These are phyloP conservation scores for Tetrapisispora iriomotensis DNA, from an alignment of 805 yeast species.

Conservation along the genomic window DNA sequence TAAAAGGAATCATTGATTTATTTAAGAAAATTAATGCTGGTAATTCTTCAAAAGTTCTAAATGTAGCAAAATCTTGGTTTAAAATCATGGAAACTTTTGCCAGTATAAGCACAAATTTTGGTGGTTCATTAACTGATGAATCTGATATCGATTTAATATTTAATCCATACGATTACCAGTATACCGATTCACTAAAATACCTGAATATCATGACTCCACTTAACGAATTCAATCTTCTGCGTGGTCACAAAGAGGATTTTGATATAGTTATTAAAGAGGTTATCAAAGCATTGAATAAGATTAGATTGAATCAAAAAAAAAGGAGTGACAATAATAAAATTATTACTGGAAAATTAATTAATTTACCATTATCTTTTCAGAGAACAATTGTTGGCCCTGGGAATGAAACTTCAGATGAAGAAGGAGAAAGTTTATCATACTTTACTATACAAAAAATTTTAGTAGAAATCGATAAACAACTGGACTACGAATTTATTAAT, in stretches of 20 bases:
- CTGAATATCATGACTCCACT: conserved; percentile 29
- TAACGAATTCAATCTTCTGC: conserved; percentile 27
- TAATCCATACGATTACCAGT: conserved; percentile 27
- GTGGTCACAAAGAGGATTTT: conserved; percentile 31
- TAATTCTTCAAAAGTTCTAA: conserved; percentile 28
- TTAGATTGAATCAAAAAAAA: conserved; percentile 18
- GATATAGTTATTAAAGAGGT: conserved; percentile 30
- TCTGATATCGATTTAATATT: conserved; percentile 26
- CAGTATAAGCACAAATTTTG: conserved; percentile 29
- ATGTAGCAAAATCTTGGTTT: conserved; percentile 31
- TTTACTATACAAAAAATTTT: conserved; percentile 27
- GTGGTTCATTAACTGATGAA: conserved; percentile 27
- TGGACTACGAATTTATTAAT: conserved; percentile 28
- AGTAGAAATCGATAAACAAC: conserved; percentile 27
- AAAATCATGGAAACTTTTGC: conserved; percentile 32
- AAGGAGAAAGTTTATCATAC: conserved; percentile 17
- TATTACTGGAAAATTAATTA: conserved; percentile 14
- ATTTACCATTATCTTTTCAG: conserved; percentile 22
- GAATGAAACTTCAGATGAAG: conserved; percentile 6
- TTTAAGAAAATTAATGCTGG: conserved; percentile 28
- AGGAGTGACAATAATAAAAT: conserved; percentile 13
- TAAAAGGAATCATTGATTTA: conserved; percentile 30
- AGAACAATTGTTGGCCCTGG: conserved; percentile 5
- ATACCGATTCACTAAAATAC: conserved; percentile 28
- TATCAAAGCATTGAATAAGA: conserved; percentile 23